phyloP scores from a whole-genome alignment of 495 filamentous ascomycete species.

The Monascus purpureus region DNA sequence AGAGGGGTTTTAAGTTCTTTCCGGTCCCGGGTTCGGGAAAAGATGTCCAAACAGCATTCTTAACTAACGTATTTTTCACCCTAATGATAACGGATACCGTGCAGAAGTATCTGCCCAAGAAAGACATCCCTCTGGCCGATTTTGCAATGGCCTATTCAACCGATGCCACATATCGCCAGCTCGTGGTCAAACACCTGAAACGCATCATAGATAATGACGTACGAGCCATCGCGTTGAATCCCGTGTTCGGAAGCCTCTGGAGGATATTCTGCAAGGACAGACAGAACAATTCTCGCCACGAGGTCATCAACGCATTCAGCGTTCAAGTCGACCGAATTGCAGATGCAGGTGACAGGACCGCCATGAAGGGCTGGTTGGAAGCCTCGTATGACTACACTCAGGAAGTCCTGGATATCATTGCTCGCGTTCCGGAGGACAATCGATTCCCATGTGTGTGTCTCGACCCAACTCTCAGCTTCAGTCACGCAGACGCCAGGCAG shows the following conservation, averaged over 20 bases:
- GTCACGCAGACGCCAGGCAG: slow-evolving; percentile 2
- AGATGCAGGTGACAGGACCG: slow-evolving; percentile 13
- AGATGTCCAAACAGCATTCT: slow-evolving; percentile 1
- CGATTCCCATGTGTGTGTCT: slow-evolving; percentile 38
- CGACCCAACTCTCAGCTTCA: slow-evolving; percentile 27
- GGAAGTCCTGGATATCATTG: slow-evolving; percentile 27
- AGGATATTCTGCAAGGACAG: slow-evolving; percentile 31
- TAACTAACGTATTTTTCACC: no score
- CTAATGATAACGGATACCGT: slow-evolving; percentile 1
- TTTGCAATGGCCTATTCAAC: slow-evolving; percentile 21
- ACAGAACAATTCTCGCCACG: slow-evolving; percentile 19
- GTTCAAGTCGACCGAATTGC: slow-evolving; percentile 14
- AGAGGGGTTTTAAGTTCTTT: slow-evolving; percentile 1
- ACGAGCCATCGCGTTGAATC: slow-evolving; percentile 26
- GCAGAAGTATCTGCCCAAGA: slow-evolving; percentile 4
- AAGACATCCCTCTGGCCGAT: slow-evolving; percentile 13
- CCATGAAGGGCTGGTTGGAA: slow-evolving; percentile 29
- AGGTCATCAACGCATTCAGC: slow-evolving; percentile 22
- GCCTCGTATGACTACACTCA: slow-evolving; percentile 30
- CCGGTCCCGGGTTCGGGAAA: neutral
- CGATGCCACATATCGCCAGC: slow-evolving; percentile 18
- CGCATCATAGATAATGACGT: slow-evolving; percentile 26
- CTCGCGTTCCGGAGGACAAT: slow-evolving; percentile 22
- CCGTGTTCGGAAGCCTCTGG: slow-evolving; percentile 34
- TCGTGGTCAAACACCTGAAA: slow-evolving; percentile 17